Percentiles rank a stretch among this genome's conserved stretches.
Conservation (phyloP, 352 stramenopile species). For the Phytophthora meadii region DNA sequence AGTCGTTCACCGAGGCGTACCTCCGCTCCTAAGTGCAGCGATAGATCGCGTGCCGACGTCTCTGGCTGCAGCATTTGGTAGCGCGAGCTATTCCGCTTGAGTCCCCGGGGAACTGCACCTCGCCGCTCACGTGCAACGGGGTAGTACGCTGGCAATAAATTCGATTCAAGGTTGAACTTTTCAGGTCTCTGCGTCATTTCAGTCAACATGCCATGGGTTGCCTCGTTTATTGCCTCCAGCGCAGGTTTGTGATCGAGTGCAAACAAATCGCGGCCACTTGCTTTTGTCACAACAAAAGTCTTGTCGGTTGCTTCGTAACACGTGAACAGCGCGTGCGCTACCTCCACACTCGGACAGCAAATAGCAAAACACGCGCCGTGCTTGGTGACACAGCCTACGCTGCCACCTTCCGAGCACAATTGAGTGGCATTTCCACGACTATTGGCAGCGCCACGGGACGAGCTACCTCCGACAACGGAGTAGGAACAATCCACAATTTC, state of each 20-base stretch:
- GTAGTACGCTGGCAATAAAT: conserved; percentile 77
- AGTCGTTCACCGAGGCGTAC: conserved; percentile 70
- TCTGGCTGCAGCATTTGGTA: conserved; percentile 82
- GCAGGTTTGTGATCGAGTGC: conserved; percentile 78
- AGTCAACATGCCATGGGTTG: conserved; percentile 74
- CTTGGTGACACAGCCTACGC: conserved; percentile 67
- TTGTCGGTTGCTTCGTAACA: conserved; percentile 84
- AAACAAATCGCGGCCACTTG: conserved; percentile 62
- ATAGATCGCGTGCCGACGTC: conserved; percentile 53
- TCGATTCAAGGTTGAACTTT: conserved; percentile 71
- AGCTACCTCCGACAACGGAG: conserved; percentile 68
- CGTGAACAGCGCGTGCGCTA: conserved; percentile 81
- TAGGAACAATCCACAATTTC: conserved; percentile 81
- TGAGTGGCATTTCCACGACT: conserved; percentile 56
- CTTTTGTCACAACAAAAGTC: conserved; percentile 72
- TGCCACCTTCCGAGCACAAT: conserved; percentile 78
- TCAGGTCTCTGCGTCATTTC: conserved; percentile 67
- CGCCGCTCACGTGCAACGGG: conserved; percentile 64
- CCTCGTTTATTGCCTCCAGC: conserved; percentile 76
- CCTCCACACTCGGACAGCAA: conserved; percentile 81
- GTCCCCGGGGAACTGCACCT: conserved; percentile 37
- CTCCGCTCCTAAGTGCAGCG: conserved; percentile 60
- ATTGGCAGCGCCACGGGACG: conserved; percentile 35
- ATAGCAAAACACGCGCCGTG: conserved; percentile 79
- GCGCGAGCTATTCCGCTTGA: conserved; percentile 53